Evolutionary conservation across 306 rosid species (phyloP), one percentile per base, ranked within the genome.

Genomic region (Vicia faba): DNA sequence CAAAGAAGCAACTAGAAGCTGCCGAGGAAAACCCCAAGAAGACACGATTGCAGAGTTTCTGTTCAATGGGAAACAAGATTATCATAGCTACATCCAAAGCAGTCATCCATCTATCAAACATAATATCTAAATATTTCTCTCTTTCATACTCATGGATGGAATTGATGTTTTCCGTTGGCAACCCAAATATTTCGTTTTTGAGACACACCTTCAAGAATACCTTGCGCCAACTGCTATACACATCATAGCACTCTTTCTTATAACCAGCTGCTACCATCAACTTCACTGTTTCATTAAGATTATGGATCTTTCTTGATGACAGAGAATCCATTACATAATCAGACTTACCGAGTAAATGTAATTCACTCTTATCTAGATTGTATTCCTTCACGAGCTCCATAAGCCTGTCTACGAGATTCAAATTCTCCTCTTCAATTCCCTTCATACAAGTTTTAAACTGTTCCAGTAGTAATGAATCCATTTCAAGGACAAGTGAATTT

Each of bases 41-140:
- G 54, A 93, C 74, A 11, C 89, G 91, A 51, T 80, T 91, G 13
- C 92, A 88, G 68, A 93, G 91, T 11, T 93, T 67, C 0, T 88
- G 80, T 65, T 93, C 98, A 54, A 93, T 84, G 2, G 98, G 97
- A 67, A 88, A 93, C 25, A 93, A 84, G 53, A 89, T 82, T 46
- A 80, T 82, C 26, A 89, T 78, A 28, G 97, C 62, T 10, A 93
- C 87, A 18, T 82, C 88, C 1, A 78, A 72, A 23, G 91, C 88
- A 51, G 86, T 93, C 28, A 82, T 88, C 98, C 97, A 93, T 36
- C 87, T 84, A 8, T 82, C 95, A 50, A 93, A 8, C 29, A 18
- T 50, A 6, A n/a, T 19, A 50, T 50, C 7, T 49, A 18, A 49
- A 8, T 8, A 49, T 49, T 3, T 0, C 13, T 49, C 56, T 1